Evolutionary conservation across 371 early-diverging fungal genomes (phyloP), one percentile per base, ranked within the genome.

Genomic region (Coemansia linderi): DNA sequence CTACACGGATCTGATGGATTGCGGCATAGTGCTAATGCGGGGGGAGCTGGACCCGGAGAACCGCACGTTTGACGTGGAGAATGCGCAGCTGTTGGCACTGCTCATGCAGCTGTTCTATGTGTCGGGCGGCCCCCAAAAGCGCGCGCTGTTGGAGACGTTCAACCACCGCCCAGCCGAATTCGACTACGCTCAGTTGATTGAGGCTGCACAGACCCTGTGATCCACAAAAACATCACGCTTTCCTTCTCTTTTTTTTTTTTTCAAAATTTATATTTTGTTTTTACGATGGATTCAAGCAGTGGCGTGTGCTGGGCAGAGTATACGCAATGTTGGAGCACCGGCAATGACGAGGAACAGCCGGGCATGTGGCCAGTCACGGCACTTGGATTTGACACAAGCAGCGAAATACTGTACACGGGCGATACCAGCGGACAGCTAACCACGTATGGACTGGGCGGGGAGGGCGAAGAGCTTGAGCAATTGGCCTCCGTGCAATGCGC

Each of bases 71-170:
- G 87, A 84, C 31, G 65, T 86, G n/a, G 85, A 86, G 19, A 91
- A 92, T 48, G 95, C 95, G 8, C 92, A 93, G 80, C 86, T 89
- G 60, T 81, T 97, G 81, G 90, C 89, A 8, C 89, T 92, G 74
- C 87, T 88, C 56, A 80, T 93, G 73, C 97, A 95, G 77, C 85
- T 90, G 71, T 97, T 93, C 79, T 95, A 97, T 79, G 91, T 92
- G 22, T 88, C 91, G 44, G 95, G 94, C 7, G 82, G 85, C 4
- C 84, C 85, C 5, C 78, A 81, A 31, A 92, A 93, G 74, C 69
- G 84, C 57, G 66, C 82, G 38, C 80, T 95, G 27, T 85, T 96
- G 10, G 89, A 93, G 61, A 84, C 82, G 38, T 95, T 96, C 81
- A 92, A 92, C 78, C 87, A 85, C 43, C 71, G 76, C 7, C 95